Evolutionary conservation across 805 yeast species (phyloP).

Genomic region (Suhomyces pyralidae): DNA sequence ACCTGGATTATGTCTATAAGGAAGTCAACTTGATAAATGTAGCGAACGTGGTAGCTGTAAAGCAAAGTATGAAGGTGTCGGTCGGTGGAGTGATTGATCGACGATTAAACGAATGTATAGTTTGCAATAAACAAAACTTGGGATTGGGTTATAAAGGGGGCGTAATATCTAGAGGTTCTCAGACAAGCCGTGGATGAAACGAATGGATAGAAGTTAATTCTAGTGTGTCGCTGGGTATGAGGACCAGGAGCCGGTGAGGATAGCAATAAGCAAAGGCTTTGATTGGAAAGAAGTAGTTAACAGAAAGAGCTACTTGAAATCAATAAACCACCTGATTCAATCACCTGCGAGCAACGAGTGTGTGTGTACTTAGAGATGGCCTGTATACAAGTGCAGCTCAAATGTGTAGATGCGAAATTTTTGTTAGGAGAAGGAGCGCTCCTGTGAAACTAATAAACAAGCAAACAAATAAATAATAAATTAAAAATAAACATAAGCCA

Average conservation of each 20-base stretch:
- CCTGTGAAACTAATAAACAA: background rate
- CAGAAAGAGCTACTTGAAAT: background rate
- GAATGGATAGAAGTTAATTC: slow-evolving; percentile 6
- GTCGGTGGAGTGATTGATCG: background rate
- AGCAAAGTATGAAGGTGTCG: background rate
- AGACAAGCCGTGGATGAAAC: slow-evolving; percentile 1
- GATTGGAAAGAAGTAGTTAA: background rate
- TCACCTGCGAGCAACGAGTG: background rate
- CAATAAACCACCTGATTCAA: background rate
- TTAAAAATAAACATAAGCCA: background rate
- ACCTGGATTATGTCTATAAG: background rate
- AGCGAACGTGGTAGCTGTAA: background rate
- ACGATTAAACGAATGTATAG: background rate
- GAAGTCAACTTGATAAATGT: background rate
- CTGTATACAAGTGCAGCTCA: background rate
- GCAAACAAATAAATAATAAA: background rate
- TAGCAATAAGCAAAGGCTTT: background rate
- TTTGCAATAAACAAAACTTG: background rate
- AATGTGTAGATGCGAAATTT: background rate
- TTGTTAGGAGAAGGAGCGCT: background rate
- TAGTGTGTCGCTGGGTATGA: slow-evolving; percentile 1
- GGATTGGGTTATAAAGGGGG: background rate
- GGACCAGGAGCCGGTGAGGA: slow-evolving; percentile 1
- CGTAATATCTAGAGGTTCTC: background rate
- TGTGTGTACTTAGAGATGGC: background rate